Base-by-base conservation (phyloP, 768 basidiomycete species). In the Suillus subalutaceus region DNA sequence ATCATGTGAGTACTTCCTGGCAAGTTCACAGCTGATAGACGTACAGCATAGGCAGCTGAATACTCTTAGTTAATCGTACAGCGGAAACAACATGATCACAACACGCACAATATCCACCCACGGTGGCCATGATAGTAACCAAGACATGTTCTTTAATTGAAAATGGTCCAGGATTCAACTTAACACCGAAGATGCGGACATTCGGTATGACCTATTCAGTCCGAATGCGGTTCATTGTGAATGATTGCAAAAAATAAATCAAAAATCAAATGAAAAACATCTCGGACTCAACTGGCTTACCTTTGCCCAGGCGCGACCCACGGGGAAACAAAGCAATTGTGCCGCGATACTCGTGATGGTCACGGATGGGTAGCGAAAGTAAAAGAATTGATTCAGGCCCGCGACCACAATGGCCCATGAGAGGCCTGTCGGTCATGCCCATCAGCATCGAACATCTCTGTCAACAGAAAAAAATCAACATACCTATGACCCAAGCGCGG, bases 381-480 rank as follows among this genome's bases (percentile, higher is more conserved):
- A 89, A 76, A 92, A 91, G 78, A 91, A 92, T 71, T 91, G 90
- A 76, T 92, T 92, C 80, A 92, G 81, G 52, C 90, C 89, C 0
- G 91, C 83, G 26, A 92, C 81, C 60, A 93, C 26, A 68, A 89
- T 77, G 0, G 88, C 80, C 83, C 85, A 88, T 0, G 75, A 30
- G 2, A 87, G 66, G 2, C 75, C 77, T 77, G 53, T 1, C 44
- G 13, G 38, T 12, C 9, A 64, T n/a, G 26, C 4, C 6, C 12
- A 46, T 44, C 8, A 64, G n/a, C 58, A 10, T 15, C 10, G 1
- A 30, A 9, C 10, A 12, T n/a, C 48, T 35, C 60, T 70, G 60
- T 50, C 65, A 59, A 52, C 66, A 65, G 50, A 69, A 30, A 59
- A 63, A 37, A 66, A 58, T 40, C 6, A 46, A 7, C 67, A 52